Conservation (phyloP, 208 protist species). For the Leishmania braziliensis region DNA sequence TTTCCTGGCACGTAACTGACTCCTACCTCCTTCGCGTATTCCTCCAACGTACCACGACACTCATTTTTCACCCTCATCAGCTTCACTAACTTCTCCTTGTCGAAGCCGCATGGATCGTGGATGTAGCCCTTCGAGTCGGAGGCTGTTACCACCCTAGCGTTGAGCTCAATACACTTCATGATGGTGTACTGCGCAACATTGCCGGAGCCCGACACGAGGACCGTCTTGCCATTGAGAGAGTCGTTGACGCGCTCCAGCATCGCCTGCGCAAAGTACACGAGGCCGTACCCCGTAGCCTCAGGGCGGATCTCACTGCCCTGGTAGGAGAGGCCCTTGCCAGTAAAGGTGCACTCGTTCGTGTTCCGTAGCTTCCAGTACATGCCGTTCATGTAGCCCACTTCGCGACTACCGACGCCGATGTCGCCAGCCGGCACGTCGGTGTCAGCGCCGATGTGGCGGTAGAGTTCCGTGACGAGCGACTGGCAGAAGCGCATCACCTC, state of each 20-base stretch:
- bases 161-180: conserved; percentile 85
- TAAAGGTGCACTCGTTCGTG: conserved; percentile 87
- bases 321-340: conserved; percentile 89
- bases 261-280: conserved; percentile 88
- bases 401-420: conserved; percentile 92
- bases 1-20: conserved; percentile 66
- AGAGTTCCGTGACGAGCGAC: conserved; percentile 89
- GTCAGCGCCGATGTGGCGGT: conserved; percentile 87
- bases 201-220: conserved; percentile 87
- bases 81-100: conserved; percentile 57
- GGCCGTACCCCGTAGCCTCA: conserved; percentile 95
- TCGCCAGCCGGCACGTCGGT: conserved; percentile 95
- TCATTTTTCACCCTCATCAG: conserved; percentile 82
- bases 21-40: conserved; percentile 66
- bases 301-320: conserved; percentile 93
- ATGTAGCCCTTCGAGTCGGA: conserved; percentile 87
- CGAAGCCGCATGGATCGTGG: conserved; percentile 85
- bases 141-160: conserved; percentile 83
- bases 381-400: conserved; percentile 94
- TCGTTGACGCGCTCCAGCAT: conserved; percentile 72
- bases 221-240: conserved; percentile 70
- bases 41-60: conserved; percentile 53
- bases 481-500: conserved; percentile 96
- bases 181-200: conserved; percentile 92
- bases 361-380: conserved; percentile 89